Conservation (phyloP, 257 asterid species). For the Ilex aquifolium region DNA sequence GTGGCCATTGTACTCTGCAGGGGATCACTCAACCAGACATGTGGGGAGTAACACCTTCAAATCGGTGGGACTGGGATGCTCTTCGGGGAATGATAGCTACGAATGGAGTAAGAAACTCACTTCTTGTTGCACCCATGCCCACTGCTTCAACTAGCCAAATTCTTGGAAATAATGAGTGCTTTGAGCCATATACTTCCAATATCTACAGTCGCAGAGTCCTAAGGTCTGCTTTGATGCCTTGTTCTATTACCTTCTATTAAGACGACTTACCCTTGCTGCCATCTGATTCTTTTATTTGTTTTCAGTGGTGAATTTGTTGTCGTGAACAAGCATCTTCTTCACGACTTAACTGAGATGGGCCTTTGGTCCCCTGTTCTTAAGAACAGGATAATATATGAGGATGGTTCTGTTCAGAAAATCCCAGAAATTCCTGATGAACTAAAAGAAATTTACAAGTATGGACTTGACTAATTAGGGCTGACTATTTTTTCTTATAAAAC, state of each 20-base stretch:
- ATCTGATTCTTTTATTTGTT: no score
- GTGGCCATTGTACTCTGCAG: background rate
- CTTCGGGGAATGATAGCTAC: background rate
- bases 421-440: background rate
- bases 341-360: background rate
- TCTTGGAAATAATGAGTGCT: background rate
- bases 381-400: background rate
- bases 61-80: slow-evolving; percentile 1
- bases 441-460: background rate
- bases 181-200: background rate
- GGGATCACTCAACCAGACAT: background rate
- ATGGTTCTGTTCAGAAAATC: background rate
- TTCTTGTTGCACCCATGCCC: background rate
- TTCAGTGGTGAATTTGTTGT: background rate
- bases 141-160: background rate
- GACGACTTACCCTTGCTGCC: no score
- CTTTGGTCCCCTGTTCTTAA: background rate
- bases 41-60: background rate
- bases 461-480: background rate
- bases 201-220: background rate
- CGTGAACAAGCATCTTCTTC: background rate
- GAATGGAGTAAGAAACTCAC: background rate
- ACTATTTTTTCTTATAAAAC: no score
- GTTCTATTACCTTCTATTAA: background rate
- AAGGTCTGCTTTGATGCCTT: background rate